Percentiles rank a stretch among this genome's conserved stretches.
Evolutionary conservation across 306 rosid genomes (phyloP).

Genomic region (Vachellia pachyceras): DNA sequence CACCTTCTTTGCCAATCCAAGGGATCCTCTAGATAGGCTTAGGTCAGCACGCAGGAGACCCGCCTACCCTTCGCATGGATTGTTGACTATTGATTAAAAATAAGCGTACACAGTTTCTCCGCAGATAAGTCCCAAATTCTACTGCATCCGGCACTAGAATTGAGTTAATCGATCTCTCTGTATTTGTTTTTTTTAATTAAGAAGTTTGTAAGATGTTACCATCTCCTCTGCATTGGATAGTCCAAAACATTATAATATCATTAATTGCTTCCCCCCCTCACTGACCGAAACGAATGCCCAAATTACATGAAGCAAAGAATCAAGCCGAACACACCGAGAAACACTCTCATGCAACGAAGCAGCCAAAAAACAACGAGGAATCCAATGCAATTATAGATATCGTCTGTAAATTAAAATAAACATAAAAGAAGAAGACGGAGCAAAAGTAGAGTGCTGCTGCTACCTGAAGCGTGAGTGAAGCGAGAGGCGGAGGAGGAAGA

Average conservation of each 20-base stretch:
- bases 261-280: background rate
- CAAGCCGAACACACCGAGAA: background rate
- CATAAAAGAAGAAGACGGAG: too few relatives aligned
- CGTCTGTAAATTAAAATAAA: background rate
- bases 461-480: slow-evolving; percentile 52
- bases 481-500: slow-evolving; percentile 40
- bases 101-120: background rate
- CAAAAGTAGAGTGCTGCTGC: slow-evolving; percentile 7
- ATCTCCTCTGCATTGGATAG: slow-evolving; percentile 26
- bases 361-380: slow-evolving; percentile 12
- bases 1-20: background rate
- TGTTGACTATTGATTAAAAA: background rate
- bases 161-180: slow-evolving; percentile 12
- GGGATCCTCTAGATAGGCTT: background rate
- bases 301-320: background rate
- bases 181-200: background rate
- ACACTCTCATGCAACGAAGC: background rate
- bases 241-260: background rate
- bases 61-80: background rate
- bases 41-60: background rate
- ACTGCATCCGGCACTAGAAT: slow-evolving; percentile 37
- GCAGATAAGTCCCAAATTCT: background rate
- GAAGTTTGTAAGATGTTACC: background rate
- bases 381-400: slow-evolving; percentile 6
- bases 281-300: background rate